A percentile compares a stretch with the other conserved stretches of the same genome.
Conservation (phyloP, 2,329 filamentous ascomycete genomes). For the Alternaria hordeiaustralica region DNA sequence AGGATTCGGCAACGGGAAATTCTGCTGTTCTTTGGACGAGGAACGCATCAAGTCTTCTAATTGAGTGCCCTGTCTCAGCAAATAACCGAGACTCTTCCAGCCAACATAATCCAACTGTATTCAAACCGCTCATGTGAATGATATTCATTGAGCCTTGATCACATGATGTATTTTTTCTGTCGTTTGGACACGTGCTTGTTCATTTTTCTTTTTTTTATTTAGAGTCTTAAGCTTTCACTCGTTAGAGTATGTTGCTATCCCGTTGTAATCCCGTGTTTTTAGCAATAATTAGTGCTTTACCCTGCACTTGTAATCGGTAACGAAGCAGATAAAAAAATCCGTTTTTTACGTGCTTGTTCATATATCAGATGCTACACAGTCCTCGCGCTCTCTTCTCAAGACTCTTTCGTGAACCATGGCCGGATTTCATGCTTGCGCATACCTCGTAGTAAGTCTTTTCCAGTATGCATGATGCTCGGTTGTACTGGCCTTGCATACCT, state of each 20-base stretch:
- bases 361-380: not conserved
- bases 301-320: too few relatives aligned
- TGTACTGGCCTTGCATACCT: not conserved
- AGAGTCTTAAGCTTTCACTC: too few relatives aligned
- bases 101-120: not conserved
- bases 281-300: too few relatives aligned
- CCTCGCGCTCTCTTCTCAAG: not conserved
- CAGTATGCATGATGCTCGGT: not conserved
- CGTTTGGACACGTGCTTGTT: too few relatives aligned
- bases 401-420: not conserved
- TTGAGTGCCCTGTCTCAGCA: not conserved
- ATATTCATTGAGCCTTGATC: too few relatives aligned
- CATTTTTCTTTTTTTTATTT: too few relatives aligned
- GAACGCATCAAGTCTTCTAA: not conserved
- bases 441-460: too few relatives aligned
- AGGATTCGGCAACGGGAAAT: accelerated
- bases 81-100: accelerated
- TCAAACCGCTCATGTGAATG: not conserved
- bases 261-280: too few relatives aligned
- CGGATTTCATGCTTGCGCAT: not conserved
- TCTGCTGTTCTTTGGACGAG: not conserved
- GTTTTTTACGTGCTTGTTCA: not conserved
- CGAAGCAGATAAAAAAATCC: too few relatives aligned
- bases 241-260: too few relatives aligned
- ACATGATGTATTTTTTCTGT: too few relatives aligned